Conservation (phyloP, 148 eudicot species). For the Euryodendron excelsum region DNA sequence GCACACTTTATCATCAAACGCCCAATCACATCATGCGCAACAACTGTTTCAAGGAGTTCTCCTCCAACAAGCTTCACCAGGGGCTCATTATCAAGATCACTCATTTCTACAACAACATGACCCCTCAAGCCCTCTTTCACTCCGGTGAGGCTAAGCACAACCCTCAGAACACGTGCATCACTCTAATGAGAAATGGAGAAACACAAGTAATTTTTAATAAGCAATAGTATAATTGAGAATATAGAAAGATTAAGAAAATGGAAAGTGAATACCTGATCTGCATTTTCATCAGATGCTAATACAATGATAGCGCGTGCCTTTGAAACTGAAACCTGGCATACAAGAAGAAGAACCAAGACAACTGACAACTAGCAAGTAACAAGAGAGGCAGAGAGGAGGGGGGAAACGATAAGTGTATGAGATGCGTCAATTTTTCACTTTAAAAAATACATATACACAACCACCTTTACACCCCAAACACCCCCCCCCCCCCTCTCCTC, state of each 20-base stretch:
- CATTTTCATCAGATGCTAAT: constrained; percentile 93
- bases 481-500: neutral
- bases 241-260: constrained; percentile 12
- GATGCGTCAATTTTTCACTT: neutral
- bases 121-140: constrained; percentile 87
- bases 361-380: neutral
- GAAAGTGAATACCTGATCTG: constrained; percentile 64
- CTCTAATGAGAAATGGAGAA: constrained; percentile 39
- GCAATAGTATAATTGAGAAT: constrained; percentile 7
- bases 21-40: constrained; percentile 97
- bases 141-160: constrained; percentile 91
- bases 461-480: neutral
- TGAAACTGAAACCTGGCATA: constrained; percentile 82
- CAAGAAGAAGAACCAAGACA: constrained; percentile 12
- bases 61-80: constrained; percentile 97
- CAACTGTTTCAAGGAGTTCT: constrained; percentile 85
- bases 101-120: constrained; percentile 95
- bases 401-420: neutral
- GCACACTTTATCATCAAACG: constrained; percentile 98
- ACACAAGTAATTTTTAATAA: neutral
- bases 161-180: constrained; percentile 94
- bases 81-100: constrained; percentile 96
- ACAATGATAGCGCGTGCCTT: constrained; percentile 95
- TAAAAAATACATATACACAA: neutral
- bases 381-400: neutral